Conservation (phyloP, 73 alveolate genomes). For the Tetrahymena borealis region DNA sequence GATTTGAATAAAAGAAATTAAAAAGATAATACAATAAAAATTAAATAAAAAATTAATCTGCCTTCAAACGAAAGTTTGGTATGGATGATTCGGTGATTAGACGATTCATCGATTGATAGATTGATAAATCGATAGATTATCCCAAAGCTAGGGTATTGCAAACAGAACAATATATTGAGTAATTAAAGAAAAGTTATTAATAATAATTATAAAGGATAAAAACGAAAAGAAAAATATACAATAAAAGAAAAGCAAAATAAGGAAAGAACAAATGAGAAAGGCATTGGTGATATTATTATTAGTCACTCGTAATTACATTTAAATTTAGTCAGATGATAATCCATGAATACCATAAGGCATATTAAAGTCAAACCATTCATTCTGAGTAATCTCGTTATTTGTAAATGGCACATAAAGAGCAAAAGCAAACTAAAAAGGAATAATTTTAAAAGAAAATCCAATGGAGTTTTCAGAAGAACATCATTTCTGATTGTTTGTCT, state of each 20-base stretch:
- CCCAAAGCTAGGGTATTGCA: too few relatives aligned
- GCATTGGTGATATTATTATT: neutral
- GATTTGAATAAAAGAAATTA: neutral
- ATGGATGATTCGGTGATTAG: too few relatives aligned
- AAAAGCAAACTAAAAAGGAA: too few relatives aligned
- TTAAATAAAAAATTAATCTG: neutral
- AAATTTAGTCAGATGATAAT: neutral
- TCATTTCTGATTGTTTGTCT: too few relatives aligned
- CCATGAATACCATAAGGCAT: neutral
- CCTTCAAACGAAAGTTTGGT: neutral
- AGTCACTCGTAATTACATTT: neutral
- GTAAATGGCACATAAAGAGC: too few relatives aligned
- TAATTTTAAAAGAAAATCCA: too few relatives aligned
- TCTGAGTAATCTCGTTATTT: too few relatives aligned
- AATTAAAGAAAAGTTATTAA: neutral
- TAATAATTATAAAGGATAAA: neutral
- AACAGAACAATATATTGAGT: neutral
- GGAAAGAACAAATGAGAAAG: neutral
- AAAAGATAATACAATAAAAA: neutral
- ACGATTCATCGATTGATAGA: too few relatives aligned
- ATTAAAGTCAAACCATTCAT: neutral
- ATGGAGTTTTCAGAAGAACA: too few relatives aligned
- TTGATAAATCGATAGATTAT: too few relatives aligned
- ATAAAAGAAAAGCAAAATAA: neutral
- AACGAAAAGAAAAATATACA: neutral